Evolutionary conservation across 225 moss, liverwort and hornwort species (phyloP), one percentile per base, ranked within the genome.

Genomic region (Pleurozium schreberi): DNA sequence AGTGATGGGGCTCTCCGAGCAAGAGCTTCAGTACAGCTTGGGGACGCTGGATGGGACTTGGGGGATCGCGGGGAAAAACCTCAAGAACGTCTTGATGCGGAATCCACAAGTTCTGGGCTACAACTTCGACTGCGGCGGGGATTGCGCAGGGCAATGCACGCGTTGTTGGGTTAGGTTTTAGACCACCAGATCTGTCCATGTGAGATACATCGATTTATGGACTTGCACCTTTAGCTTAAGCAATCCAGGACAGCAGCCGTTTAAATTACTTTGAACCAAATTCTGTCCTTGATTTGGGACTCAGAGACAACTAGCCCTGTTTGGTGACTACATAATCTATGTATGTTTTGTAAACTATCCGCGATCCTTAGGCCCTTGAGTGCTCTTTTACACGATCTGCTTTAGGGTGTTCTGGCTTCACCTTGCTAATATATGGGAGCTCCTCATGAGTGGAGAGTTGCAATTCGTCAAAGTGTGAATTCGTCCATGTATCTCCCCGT

Each of bases 91-190:
- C 64, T 81, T 98, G 71, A 90, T 90, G 82, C 95, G 98, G 30
- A 98, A 98, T 62, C 98, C 98, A 4, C 96, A 96, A 34, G 95
- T 95, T 66, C 96, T 98, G 52, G 98, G 96, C 20, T 96, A 93
- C 77, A 95, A 93, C 82, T 89, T 98, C 31, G 96, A 98, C 62
- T 98, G 98, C 82, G 94, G 91, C 40, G 98, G 98, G 40, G 98
- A 98, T 69, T 98, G 98, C 71, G 93, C 96, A 59, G 96, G 96
- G 19, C 91, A 95, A 73, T 98, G 98, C 91, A 94, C 96, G 27
- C 93, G 98, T 14, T 98, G 98, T 89, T 96, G 96, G 98, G 98
- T 94, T 80, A 92, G 98, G 84, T 96, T 98, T 78, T 98, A 94
- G 88, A 42, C 30, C 67, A n/a, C n/a, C 17, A 30, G 30, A 62